Evolutionary conservation across 176 grass and related monocot species (phyloP), one percentile per base, ranked within the genome.

Genomic region (Eleusine coracana): DNA sequence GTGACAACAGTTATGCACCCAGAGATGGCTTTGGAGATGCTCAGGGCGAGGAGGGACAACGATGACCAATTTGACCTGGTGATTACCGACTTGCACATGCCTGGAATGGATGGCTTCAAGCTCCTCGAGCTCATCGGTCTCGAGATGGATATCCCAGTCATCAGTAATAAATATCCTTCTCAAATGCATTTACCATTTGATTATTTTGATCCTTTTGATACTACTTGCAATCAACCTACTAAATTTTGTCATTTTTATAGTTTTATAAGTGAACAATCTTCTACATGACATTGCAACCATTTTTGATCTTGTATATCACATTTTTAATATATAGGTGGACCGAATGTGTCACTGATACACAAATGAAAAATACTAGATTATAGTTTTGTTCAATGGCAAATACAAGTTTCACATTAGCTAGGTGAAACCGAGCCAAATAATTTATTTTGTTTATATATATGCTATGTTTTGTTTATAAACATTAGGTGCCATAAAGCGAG

Each of bases 101-200:
- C 87, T 3, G 80, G 69, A 67, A 88, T 97, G 75, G 91, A 94
- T 10, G 94, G 91, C n/a, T 90, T 97, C 85, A 70, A 82, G 81
- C 89, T 97, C 48, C 85, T 94, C 6, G 80, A 97, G 67, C 50
- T 70, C 39, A 75, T 89, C 10, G 58, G 89, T 25, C 91, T 88
- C 11, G 89, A 94, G 86, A 86, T 94, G 84, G 91, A 91, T 63
- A 79, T 97, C 65, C 94, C 94, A 1, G 89, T 97, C 70, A 90
- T 94, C 20, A 92, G 94, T 94, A 86, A 86, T 90, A 78, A 78
- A 29, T 12, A 81, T 40, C 28, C 75, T 71, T 13, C 28, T 68
- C 7, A 73, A 36, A 23, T 39, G 5, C 25, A 21, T 21, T 27
- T 77, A 3, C 42, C 67, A 44, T 79, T 73, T 81, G 28, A 0